phyloP scores from a whole-genome alignment of 1,139 yeast species.

The Zygoascus hellenicus region DNA sequence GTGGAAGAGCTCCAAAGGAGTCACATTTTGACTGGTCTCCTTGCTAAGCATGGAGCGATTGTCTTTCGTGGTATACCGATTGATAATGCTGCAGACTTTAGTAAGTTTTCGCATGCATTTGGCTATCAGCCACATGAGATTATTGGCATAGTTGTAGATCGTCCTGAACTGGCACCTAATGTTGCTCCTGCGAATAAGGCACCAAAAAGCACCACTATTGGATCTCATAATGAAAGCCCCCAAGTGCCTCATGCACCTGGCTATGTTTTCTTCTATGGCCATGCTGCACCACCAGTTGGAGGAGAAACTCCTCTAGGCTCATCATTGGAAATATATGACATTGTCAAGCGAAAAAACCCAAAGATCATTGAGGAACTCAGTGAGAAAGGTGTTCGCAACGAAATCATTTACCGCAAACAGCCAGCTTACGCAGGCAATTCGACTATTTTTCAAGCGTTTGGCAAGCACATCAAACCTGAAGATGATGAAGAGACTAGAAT shows the following conservation, averaged over 20 bases:
- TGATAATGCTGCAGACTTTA: conserved; percentile 14
- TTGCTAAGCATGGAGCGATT: conserved; percentile 14
- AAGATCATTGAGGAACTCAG: conserved; percentile 14
- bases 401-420: conserved; percentile 10
- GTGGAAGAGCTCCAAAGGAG: conserved; percentile 11
- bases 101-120: conserved; percentile 15
- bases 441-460: conserved; percentile 16
- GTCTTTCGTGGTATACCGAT: conserved; percentile 15
- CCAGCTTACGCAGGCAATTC: conserved; percentile 15
- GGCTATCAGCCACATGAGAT: conserved; percentile 18
- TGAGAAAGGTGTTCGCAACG: conserved; percentile 14
- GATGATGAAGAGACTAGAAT: conserved; percentile 13
- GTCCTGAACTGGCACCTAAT: conserved; percentile 17
- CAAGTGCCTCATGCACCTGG: conserved; percentile 19
- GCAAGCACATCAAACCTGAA: conserved; percentile 15
- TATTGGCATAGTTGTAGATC: conserved; percentile 16
- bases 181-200: conserved; percentile 17
- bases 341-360: conserved; percentile 12
- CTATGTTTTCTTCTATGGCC: conserved; percentile 15
- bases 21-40: conserved; percentile 8
- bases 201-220: conserved; percentile 13
- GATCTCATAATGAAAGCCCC: conserved; percentile 16
- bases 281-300: conserved; percentile 14
- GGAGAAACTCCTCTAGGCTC: conserved; percentile 17
- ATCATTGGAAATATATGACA: conserved; percentile 14